Conservation (phyloP, 1,284 basidiomycete species). For the Naganishia sp. region DNA sequence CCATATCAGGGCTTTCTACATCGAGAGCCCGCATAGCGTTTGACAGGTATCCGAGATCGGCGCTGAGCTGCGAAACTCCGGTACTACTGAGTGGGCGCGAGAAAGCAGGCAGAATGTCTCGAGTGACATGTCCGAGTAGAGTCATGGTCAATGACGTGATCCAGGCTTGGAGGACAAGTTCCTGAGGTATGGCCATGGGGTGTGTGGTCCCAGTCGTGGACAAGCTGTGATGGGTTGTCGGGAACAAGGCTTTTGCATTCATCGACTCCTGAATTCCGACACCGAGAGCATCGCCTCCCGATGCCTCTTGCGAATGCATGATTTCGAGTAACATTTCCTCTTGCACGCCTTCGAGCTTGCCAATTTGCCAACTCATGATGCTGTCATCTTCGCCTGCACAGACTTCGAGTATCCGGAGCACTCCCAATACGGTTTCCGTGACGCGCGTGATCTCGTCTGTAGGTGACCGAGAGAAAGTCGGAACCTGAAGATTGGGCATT, state of each 20-base stretch:
- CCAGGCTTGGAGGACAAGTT: conserved; percentile 83
- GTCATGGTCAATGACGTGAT: conserved; percentile 81
- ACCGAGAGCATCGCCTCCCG: not conserved
- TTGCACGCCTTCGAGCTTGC: conserved; percentile 66
- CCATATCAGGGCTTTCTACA: conserved; percentile 73
- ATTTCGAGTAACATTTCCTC: conserved; percentile 59
- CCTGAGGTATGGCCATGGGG: conserved; percentile 56
- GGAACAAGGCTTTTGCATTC: conserved; percentile 12
- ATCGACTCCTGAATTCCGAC: not conserved
- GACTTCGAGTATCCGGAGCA: conserved; percentile 89
- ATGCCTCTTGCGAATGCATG: conserved; percentile 37
- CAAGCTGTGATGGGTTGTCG: conserved; percentile 18
- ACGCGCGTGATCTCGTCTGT: conserved; percentile 84
- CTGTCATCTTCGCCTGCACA: conserved; percentile 64
- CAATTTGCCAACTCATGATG: conserved; percentile 23
- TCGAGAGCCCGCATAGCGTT: conserved; percentile 90
- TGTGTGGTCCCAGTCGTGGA: conserved; percentile 29
- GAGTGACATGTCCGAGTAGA: conserved; percentile 71
- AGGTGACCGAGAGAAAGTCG: conserved; percentile 88
- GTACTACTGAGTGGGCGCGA: conserved; percentile 59
- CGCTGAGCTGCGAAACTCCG: conserved; percentile 80
- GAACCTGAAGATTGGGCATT: conserved; percentile 72
- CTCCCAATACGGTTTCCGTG: conserved; percentile 87
- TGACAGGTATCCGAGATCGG: conserved; percentile 82
- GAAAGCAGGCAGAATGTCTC: conserved; percentile 64